Percentiles rank a stretch among this genome's conserved stretches.
Conservation (phyloP, 148 eudicot genomes). For the Rhododendron ferrugineum region DNA sequence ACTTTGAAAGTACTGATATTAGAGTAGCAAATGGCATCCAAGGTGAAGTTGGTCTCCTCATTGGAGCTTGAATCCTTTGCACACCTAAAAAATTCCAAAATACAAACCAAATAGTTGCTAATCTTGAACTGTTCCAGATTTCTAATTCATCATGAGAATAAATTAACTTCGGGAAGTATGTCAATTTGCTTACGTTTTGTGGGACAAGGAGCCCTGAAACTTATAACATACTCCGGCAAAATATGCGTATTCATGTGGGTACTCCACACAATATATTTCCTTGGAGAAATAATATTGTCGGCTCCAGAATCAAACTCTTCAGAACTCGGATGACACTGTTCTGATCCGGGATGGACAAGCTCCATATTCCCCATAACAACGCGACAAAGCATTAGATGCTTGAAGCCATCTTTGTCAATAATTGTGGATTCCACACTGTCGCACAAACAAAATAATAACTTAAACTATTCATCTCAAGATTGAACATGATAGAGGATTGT, state of each 20-base stretch:
- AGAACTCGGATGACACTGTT: slow-evolving; percentile 40
- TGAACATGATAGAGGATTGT: not conserved
- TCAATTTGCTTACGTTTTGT: slow-evolving; percentile 22
- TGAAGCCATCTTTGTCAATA: slow-evolving; percentile 53
- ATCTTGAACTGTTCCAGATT: not conserved
- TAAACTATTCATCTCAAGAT: not conserved
- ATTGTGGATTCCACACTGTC: slow-evolving; percentile 43
- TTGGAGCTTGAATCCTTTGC: slow-evolving; percentile 8
- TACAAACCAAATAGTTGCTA: not conserved
- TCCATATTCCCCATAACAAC: slow-evolving; percentile 51
- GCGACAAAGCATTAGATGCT: slow-evolving; percentile 58
- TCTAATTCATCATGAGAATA: not conserved
- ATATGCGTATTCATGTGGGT: slow-evolving; percentile 65
- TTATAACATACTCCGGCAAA: slow-evolving; percentile 59
- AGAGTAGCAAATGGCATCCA: slow-evolving; percentile 65
- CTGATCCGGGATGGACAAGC: slow-evolving; percentile 32
- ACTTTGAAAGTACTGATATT: slow-evolving; percentile 34
- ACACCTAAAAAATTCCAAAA: slow-evolving; percentile 11
- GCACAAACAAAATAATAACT: not conserved
- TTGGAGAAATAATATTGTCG: slow-evolving; percentile 36
- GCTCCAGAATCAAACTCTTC: slow-evolving; percentile 49
- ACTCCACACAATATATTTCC: slow-evolving; percentile 49
- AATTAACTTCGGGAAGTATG: not conserved
- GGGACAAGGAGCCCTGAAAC: slow-evolving; percentile 36
- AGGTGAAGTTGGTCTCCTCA: slow-evolving; percentile 43